phyloP scores from a whole-genome alignment of 441 rosid genomes.

The Gossypium gossypioides region DNA sequence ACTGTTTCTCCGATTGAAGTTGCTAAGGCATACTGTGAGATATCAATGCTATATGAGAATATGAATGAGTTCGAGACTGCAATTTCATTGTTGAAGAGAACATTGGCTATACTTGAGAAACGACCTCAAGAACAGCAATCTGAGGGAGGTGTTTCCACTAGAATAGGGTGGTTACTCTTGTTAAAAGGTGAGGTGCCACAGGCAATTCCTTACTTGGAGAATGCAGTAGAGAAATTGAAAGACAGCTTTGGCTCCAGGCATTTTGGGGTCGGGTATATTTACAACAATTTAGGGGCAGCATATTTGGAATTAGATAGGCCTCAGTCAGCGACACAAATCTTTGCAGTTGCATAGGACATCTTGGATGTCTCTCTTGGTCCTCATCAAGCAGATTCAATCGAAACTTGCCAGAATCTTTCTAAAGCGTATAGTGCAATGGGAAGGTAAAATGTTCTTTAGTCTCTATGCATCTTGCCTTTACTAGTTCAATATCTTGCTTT shows the following conservation, averaged over 20 bases:
- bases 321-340: constrained; percentile 85
- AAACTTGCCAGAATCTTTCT: constrained; percentile 75
- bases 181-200: constrained; percentile 67
- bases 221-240: constrained; percentile 70
- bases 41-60: constrained; percentile 72
- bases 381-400: constrained; percentile 70
- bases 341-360: constrained; percentile 79
- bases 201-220: constrained; percentile 80
- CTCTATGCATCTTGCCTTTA: background rate
- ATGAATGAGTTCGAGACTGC: constrained; percentile 81
- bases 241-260: constrained; percentile 84
- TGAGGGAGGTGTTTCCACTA: constrained; percentile 77
- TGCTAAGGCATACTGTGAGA: constrained; percentile 76
- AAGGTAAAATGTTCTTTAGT: constrained; percentile 37
- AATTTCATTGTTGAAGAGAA: constrained; percentile 58
- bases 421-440: constrained; percentile 71
- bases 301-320: constrained; percentile 83
- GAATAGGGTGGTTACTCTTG: constrained; percentile 73
- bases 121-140: constrained; percentile 81
- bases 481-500: background rate
- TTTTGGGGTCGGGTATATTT: constrained; percentile 80
- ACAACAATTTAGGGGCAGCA: constrained; percentile 86
- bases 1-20: constrained; percentile 47
- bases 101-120: constrained; percentile 57
- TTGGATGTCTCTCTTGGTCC: constrained; percentile 93